Conservation (phyloP, 176 grass and related monocot genomes). For the Metroxylon sagu region DNA sequence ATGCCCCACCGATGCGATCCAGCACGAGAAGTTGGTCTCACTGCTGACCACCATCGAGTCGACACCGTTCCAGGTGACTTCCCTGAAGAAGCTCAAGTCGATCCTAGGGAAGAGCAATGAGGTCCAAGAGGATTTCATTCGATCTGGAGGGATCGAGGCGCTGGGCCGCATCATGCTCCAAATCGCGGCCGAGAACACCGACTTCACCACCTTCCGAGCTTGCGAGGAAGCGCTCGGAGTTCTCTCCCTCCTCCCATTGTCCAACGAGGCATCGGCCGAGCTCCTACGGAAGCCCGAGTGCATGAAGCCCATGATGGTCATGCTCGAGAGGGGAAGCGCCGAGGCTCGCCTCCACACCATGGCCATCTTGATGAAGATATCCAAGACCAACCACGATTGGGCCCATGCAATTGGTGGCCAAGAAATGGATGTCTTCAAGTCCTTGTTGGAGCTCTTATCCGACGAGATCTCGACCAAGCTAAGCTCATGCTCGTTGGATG, state of each 20-base stretch:
- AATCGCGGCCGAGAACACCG: conserved; percentile 31
- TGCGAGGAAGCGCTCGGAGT: conserved; percentile 72
- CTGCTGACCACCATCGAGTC: conserved; percentile 31
- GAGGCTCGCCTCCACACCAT: conserved; percentile 61
- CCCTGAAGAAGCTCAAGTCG: conserved; percentile 39
- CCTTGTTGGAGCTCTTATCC: conserved; percentile 71
- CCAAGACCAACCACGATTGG: conserved; percentile 41
- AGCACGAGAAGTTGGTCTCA: conserved; percentile 29
- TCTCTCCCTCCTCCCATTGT: conserved; percentile 40
- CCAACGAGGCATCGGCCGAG: conserved; percentile 26
- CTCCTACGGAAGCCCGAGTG: conserved; percentile 35
- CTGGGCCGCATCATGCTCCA: conserved; percentile 39
- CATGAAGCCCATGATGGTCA: conserved; percentile 31
- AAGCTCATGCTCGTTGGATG: conserved; percentile 63
- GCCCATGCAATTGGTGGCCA: conserved; percentile 4
- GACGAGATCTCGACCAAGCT: conserved; percentile 58
- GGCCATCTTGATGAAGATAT: conserved; percentile 50
- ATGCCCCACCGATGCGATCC: conserved; percentile 10
- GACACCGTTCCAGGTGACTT: conserved; percentile 74
- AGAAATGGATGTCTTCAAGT: conserved; percentile 44
- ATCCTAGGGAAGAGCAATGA: conserved; percentile 29
- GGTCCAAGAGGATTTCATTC: conserved; percentile 42
- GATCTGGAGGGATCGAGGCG: conserved; percentile 32
- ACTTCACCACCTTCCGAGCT: conserved; percentile 47
- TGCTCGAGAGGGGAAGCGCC: conserved; percentile 66